Conservation (phyloP, 2,329 filamentous ascomycete species). For the Thielaviopsis populi region DNA sequence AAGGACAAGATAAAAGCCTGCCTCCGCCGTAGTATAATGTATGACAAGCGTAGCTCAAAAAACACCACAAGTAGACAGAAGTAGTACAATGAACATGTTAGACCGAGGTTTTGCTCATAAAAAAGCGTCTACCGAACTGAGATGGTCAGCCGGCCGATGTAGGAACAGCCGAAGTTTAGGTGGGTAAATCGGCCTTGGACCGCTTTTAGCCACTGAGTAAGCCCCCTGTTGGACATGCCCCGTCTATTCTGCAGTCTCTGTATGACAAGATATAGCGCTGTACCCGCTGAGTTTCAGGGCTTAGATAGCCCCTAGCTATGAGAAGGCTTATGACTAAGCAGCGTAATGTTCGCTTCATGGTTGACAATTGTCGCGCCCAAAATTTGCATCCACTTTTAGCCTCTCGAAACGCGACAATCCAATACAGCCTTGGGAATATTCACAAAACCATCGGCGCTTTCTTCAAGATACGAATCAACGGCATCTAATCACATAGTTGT, state of each 20-base stretch:
- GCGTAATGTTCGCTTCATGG: not conserved
- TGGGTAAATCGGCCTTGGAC: slow-evolving; percentile 12
- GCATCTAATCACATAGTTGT: not conserved
- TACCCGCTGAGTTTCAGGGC: not conserved
- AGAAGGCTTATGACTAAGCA: not conserved
- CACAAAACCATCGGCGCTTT: not conserved
- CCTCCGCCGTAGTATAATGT: not conserved
- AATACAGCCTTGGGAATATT: slow-evolving; percentile 9
- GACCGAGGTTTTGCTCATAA: slow-evolving; percentile 11
- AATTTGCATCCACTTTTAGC: slow-evolving; percentile 8
- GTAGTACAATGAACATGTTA: not conserved
- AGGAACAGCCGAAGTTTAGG: slow-evolving; percentile 3
- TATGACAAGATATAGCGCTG: not conserved
- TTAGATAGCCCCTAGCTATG: too few species aligned
- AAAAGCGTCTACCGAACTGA: slow-evolving; percentile 8
- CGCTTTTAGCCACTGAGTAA: slow-evolving; percentile 8
- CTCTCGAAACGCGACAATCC: slow-evolving; percentile 7
- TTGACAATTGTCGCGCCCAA: slow-evolving; percentile 5
- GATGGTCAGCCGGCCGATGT: slow-evolving; percentile 12
- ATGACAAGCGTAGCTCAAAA: not conserved
- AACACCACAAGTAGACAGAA: not conserved
- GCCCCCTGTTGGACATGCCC: not conserved
- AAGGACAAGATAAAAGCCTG: not conserved
- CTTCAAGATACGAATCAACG: not conserved
- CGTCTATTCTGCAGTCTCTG: not conserved